These are phyloP conservation scores for Chalaropsis thielavioides DNA, from an alignment of 2,329 filamentous ascomycete species.

Conservation along the genomic window DNA sequence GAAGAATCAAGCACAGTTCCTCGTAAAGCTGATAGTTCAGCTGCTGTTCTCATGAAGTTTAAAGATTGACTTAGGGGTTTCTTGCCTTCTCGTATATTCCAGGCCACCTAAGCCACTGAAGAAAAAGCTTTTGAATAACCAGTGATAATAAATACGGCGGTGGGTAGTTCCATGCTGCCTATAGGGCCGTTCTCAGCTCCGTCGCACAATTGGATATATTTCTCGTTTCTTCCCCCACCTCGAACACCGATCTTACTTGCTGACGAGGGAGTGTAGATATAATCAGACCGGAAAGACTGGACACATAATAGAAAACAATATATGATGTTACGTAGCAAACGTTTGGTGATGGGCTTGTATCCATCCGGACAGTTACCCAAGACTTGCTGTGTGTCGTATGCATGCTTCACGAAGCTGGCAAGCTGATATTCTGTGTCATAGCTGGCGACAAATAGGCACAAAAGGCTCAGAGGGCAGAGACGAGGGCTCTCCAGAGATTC, in stretches of 20 bases:
- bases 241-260: not conserved
- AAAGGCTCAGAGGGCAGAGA: not conserved
- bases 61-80: not conserved
- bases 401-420: not conserved
- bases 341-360: not conserved
- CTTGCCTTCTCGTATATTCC: not conserved
- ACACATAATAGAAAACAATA: not conserved
- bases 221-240: not conserved
- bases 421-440: not conserved
- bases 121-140: not conserved
- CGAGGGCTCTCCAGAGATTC: no score
- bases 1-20: not conserved
- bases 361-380: not conserved
- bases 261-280: not conserved
- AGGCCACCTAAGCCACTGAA: not conserved
- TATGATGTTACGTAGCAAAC: constrained; percentile 1
- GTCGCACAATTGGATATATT: not conserved
- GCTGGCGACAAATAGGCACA: not conserved
- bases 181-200: not conserved
- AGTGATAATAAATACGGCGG: not conserved
- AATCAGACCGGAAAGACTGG: no score
- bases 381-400: not conserved
- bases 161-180: not conserved
- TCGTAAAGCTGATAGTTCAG: not conserved
- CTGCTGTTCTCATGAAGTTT: not conserved